Evolutionary conservation across 371 early-diverging fungal species (phyloP).

Genomic region (Mortierella polycephala): DNA sequence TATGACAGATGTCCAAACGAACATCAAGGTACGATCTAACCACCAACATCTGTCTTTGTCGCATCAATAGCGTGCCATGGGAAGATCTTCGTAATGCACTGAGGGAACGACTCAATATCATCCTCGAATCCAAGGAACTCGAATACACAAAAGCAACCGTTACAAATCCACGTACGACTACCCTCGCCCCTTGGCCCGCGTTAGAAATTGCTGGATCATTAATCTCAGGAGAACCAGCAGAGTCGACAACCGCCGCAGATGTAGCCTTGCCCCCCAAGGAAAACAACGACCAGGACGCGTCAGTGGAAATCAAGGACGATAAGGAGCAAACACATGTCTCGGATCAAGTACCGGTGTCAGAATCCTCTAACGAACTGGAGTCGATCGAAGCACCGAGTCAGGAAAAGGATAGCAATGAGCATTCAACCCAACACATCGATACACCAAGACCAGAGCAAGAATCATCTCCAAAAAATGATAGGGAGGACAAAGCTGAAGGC

Average conservation of each 20-base stretch:
- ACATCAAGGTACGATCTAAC: not conserved
- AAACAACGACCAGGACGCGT: too few species aligned
- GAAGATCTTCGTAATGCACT: conserved; percentile 26
- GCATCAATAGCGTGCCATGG: conserved; percentile 32
- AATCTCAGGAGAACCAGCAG: not conserved
- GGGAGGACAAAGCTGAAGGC: conserved; percentile 1
- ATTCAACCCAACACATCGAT: not conserved
- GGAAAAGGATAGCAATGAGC: not conserved
- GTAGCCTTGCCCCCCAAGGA: too few species aligned
- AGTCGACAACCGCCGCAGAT: not conserved
- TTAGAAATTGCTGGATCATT: not conserved
- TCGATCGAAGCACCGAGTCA: not conserved
- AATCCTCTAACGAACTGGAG: not conserved
- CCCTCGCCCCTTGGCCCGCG: conserved; percentile 6
- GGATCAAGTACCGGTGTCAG: not conserved
- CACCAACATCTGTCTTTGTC: not conserved
- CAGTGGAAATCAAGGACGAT: too few species aligned
- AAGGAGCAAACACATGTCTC: not conserved
- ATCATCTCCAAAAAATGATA: not conserved
- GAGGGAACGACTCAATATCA: conserved; percentile 17
- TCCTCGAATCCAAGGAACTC: conserved; percentile 29
- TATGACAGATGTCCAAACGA: not conserved
- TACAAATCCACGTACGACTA: conserved; percentile 32
- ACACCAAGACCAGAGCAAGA: not conserved
- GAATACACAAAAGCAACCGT: conserved; percentile 28